Conservation (phyloP, 805 yeast genomes). For the Diddensiella caesifluorescens region DNA sequence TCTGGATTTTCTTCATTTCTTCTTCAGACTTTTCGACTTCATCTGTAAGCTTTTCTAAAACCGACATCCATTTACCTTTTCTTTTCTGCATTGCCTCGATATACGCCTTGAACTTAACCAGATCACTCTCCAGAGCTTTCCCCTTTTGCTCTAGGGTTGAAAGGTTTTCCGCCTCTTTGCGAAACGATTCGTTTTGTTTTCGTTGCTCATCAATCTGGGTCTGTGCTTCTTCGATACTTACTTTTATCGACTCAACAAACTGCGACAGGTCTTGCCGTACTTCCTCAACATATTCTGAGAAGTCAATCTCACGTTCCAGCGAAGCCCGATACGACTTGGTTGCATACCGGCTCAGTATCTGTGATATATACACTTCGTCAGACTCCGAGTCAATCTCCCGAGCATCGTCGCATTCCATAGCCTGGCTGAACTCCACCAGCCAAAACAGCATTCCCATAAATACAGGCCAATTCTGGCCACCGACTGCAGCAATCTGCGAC, state of each 20-base stretch:
- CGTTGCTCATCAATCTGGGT: constrained; percentile 39
- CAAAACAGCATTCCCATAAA: constrained; percentile 80
- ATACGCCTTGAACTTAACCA: constrained; percentile 64
- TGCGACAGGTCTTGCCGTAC: constrained; percentile 51
- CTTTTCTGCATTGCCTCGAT: constrained; percentile 61
- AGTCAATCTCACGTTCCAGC: constrained; percentile 60
- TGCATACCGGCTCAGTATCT: constrained; percentile 54
- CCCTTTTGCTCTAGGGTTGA: constrained; percentile 52
- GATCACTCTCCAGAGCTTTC: constrained; percentile 63
- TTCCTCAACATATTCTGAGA: constrained; percentile 47
- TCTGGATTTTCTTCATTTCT: constrained; percentile 40
- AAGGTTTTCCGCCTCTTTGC: constrained; percentile 43
- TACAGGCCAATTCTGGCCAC: constrained; percentile 78
- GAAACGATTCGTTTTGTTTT: constrained; percentile 38
- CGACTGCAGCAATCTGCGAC: constrained; percentile 85
- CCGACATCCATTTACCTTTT: constrained; percentile 57
- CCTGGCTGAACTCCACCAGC: constrained; percentile 56
- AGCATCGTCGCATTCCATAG: constrained; percentile 38
- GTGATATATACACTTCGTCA: constrained; percentile 43
- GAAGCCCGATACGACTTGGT: constrained; percentile 63
- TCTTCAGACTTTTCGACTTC: constrained; percentile 46
- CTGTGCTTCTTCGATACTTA: constrained; percentile 41
- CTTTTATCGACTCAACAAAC: constrained; percentile 45
- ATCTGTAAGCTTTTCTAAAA: constrained; percentile 48
- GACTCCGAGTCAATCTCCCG: constrained; percentile 33